Evolutionary conservation across 2,329 filamentous ascomycete species (phyloP).

Genomic region (Clarireedia hainanense): DNA sequence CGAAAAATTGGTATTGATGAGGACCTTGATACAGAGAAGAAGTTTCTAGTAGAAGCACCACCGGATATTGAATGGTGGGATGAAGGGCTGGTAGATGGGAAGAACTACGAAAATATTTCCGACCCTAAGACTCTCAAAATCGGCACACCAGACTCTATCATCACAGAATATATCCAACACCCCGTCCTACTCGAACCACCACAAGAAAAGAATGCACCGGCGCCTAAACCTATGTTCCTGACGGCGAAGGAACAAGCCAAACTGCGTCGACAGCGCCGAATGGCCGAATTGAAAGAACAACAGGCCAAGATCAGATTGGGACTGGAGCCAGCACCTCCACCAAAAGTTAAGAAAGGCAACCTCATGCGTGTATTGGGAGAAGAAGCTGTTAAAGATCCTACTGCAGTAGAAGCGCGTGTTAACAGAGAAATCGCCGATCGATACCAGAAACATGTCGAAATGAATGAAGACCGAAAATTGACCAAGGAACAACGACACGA

Average conservation of each 20-base stretch:
- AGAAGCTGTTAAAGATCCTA: conserved; percentile 82
- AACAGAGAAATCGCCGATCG: conserved; percentile 89
- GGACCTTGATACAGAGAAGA: conserved; percentile 79
- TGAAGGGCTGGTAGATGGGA: conserved; percentile 71
- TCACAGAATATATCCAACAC: conserved; percentile 88
- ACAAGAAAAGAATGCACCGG: conserved; percentile 73
- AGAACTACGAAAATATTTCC: conserved; percentile 65
- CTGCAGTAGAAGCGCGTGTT: conserved; percentile 89
- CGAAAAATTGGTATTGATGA: conserved; percentile 92
- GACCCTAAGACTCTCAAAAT: conserved; percentile 62
- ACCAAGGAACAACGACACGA: conserved; percentile 81
- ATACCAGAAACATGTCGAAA: conserved; percentile 64
- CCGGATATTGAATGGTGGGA: conserved; percentile 98
- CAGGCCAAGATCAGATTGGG: conserved; percentile 94
- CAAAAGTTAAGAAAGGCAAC: conserved; percentile 96
- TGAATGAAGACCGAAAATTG: conserved; percentile 79
- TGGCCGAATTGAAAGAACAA: conserved; percentile 89
- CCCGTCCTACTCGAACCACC: conserved; percentile 86
- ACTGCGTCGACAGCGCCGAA: conserved; percentile 77
- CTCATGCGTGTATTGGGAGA: conserved; percentile 95
- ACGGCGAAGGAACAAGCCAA: conserved; percentile 89
- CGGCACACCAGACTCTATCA: conserved; percentile 69
- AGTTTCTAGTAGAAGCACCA: conserved; percentile 75
- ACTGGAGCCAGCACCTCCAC: conserved; percentile 79
- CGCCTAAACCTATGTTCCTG: conserved; percentile 83